Base-by-base conservation (phyloP, 164 flowering plant species). In the Piper betle region DNA sequence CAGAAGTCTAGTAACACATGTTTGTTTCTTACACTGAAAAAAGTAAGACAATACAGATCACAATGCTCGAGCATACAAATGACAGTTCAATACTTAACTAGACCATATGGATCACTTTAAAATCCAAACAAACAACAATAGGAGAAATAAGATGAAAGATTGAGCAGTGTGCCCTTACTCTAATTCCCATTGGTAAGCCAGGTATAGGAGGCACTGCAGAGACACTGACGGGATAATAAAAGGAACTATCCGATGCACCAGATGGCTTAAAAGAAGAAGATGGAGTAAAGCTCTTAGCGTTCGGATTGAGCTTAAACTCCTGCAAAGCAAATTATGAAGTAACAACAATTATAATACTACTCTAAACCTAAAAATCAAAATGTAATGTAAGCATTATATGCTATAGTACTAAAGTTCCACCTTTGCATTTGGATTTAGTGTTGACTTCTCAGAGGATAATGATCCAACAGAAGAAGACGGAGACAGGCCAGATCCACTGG, bases 241-340 rank as follows among this genome's bases (percentile, higher is more conserved):
- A 81, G 19, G 99, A 75, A 62, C 77, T 74, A 74, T 94, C 95
- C 70, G 96, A 62, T 7, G 99, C 96, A 62, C 93, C 78, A 46
- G 75, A 71, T 41, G 96, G 88, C 80, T 87, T 76, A 46, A 80
- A 43, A 60, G 89, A 66, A 39, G 74, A 81, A 55, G 83, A 76
- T 39, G 99, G 97, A 46, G 72, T 66, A 60, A 85, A 90, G 72
- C 96, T 88, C 83, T 86, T 90, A 25, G 97, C 99, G 74, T 94
- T 86, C 2, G 99, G 96, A 66, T 94, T 94, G 58, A 90, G 77
- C 67, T 79, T 94, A 70, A 94, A 90, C 76, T 94, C 99, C 99
- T 94, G 84, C 16, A 71, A 17, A 57, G 59, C 8, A 66, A 62
- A 9, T 58, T 18, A 40, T 57, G 57, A 11, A 63, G 52, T 9